A percentile compares a stretch with the other conserved stretches of the same genome.
These are phyloP conservation scores for Pythium monospermum DNA, from an alignment of 352 stramenopile species.

Conservation along the genomic window DNA sequence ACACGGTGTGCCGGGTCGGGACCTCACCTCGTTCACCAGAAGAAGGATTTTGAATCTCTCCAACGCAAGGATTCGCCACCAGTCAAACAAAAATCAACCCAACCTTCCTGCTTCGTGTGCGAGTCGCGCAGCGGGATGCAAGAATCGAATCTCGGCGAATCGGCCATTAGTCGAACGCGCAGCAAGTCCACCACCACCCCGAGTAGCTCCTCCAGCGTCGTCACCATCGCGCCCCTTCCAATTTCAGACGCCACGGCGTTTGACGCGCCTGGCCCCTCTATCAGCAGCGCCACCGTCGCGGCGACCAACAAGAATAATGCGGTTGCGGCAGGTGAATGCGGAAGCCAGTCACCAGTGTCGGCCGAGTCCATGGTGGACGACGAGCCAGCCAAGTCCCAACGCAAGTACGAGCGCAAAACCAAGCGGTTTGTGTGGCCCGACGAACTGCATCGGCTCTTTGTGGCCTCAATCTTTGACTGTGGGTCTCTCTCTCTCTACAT, in stretches of 20 bases:
- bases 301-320: constrained; percentile 1
- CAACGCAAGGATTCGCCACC: too few species aligned
- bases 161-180: not conserved
- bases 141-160: constrained; percentile 18
- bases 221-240: not conserved
- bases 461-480: constrained; percentile 87
- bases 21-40: too few species aligned
- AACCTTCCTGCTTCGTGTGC: not conserved
- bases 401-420: constrained; percentile 86
- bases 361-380: constrained; percentile 15
- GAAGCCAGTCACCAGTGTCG: constrained; percentile 9
- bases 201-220: not conserved
- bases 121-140: not conserved
- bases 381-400: constrained; percentile 33
- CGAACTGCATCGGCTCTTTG: constrained; percentile 84
- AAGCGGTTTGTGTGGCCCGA: constrained; percentile 87
- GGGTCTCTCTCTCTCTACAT: not conserved
- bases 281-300: not conserved
- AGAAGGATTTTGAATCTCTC: too few species aligned
- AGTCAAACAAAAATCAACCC: too few species aligned
- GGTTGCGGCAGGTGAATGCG: not conserved
- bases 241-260: not conserved
- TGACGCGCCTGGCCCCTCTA: not conserved
- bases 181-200: not conserved
- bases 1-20: too few species aligned